Percentiles rank a stretch among this genome's conserved stretches.
Evolutionary conservation across 106 monocot species (phyloP).

Genomic region (Posidonia australis): DNA sequence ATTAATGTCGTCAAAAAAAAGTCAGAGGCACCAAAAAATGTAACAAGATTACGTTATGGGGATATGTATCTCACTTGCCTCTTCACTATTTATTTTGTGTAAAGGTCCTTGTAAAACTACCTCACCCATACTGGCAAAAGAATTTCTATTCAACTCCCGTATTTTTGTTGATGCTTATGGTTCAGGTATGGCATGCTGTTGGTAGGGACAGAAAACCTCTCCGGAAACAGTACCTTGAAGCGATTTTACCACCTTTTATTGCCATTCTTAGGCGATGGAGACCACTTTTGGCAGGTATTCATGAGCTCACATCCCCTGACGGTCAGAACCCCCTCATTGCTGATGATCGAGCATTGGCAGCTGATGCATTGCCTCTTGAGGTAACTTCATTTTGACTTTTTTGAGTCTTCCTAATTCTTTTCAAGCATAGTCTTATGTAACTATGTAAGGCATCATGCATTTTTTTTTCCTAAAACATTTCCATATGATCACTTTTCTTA

Average conservation of each 20-base stretch:
- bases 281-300: constrained; percentile 92
- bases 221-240: constrained; percentile 73
- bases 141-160: too few species aligned
- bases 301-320: constrained; percentile 90
- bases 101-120: too few species aligned
- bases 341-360: constrained; percentile 85
- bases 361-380: constrained; percentile 86
- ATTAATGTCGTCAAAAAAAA: too few species aligned
- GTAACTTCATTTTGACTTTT: constrained; percentile 20
- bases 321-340: constrained; percentile 74
- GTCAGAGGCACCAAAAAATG: too few species aligned
- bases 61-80: too few species aligned
- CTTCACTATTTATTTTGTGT: too few species aligned
- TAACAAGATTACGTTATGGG: too few species aligned
- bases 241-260: constrained; percentile 90
- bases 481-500: too few species aligned
- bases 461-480: too few species aligned
- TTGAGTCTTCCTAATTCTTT: not conserved
- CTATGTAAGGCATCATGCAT: too few species aligned
- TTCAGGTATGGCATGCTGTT: constrained; percentile 97
- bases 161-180: not conserved
- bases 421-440: too few species aligned
- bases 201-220: constrained; percentile 60
- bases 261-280: constrained; percentile 91
- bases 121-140: too few species aligned